Percentiles rank a stretch among this genome's conserved stretches.
Evolutionary conservation across 2,329 filamentous ascomycete genomes (phyloP).

Genomic region (Fusarium pseudograminearum): DNA sequence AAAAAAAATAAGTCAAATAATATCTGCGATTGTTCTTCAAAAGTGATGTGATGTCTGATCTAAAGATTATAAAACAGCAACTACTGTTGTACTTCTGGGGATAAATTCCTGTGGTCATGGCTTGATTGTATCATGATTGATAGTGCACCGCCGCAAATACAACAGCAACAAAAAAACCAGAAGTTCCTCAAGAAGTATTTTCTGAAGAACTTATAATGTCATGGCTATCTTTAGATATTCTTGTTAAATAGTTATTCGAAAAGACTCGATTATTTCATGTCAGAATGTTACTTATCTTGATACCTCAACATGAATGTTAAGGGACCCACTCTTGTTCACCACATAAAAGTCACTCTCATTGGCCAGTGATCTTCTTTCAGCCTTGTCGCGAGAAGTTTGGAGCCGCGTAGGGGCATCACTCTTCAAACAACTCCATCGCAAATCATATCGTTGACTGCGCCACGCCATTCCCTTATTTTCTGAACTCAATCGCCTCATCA

Average conservation of each 20-base stretch:
- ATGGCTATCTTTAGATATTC: too few relatives aligned
- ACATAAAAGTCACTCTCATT: constrained; percentile 38
- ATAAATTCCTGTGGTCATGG: not conserved
- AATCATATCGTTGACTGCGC: constrained; percentile 39
- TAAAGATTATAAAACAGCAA: too few relatives aligned
- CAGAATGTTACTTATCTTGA: not conserved
- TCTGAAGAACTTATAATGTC: fast-evolving
- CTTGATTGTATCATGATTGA: not conserved
- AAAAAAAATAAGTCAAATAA: constrained; percentile 22
- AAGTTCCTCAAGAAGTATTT: not conserved
- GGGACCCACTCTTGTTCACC: constrained; percentile 36
- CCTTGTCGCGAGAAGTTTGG: constrained; percentile 57
- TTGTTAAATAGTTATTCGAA: not conserved
- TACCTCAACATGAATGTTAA: not conserved
- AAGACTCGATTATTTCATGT: not conserved
- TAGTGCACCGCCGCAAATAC: not conserved
- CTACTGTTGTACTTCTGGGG: too few relatives aligned
- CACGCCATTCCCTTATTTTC: constrained; percentile 37
- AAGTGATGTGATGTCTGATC: not conserved
- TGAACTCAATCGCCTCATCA: constrained; percentile 13
- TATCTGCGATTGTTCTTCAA: not conserved
- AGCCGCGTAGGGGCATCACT: constrained; percentile 44
- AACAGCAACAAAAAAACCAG: not conserved
- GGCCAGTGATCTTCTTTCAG: constrained; percentile 40
- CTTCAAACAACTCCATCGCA: constrained; percentile 42